phyloP scores from a whole-genome alignment of 176 grass and related monocot species.

The Raddia guianensis region DNA sequence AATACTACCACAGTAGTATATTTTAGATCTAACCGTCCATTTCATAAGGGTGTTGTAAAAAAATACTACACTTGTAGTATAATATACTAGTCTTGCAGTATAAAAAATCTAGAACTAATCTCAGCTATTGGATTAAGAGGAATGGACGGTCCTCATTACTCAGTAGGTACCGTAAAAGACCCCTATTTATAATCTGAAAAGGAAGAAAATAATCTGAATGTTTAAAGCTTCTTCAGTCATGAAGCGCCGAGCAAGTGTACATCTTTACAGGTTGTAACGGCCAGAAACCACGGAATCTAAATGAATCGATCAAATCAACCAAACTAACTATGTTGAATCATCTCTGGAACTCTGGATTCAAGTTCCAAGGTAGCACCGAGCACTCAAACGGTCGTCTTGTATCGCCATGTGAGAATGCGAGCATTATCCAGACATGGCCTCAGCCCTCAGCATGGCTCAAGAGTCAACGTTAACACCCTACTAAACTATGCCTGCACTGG shows the following conservation, averaged over 20 bases:
- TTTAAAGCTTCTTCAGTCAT: background rate
- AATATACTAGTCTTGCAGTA: too few species aligned
- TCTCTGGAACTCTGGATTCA: conserved; percentile 27
- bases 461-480: conserved; percentile 28
- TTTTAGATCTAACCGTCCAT: too few species aligned
- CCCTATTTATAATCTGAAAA: too few species aligned
- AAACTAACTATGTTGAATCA: background rate
- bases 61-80: too few species aligned
- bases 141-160: too few species aligned
- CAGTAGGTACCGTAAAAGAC: too few species aligned
- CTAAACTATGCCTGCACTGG: conserved; percentile 18
- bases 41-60: too few species aligned
- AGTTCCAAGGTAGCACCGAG: background rate
- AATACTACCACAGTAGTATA: too few species aligned
- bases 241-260: background rate
- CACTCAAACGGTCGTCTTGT: conserved; percentile 35
- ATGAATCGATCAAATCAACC: background rate
- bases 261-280: conserved; percentile 22
- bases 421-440: conserved; percentile 50
- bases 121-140: too few species aligned
- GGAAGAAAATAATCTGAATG: too few species aligned
- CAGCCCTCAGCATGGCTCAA: background rate
- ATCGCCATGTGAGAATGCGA: conserved; percentile 40
- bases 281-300: conserved; percentile 10
- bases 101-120: too few species aligned